Conservation (phyloP, 345 rosid species). For the Rubroshorea leprosula region DNA sequence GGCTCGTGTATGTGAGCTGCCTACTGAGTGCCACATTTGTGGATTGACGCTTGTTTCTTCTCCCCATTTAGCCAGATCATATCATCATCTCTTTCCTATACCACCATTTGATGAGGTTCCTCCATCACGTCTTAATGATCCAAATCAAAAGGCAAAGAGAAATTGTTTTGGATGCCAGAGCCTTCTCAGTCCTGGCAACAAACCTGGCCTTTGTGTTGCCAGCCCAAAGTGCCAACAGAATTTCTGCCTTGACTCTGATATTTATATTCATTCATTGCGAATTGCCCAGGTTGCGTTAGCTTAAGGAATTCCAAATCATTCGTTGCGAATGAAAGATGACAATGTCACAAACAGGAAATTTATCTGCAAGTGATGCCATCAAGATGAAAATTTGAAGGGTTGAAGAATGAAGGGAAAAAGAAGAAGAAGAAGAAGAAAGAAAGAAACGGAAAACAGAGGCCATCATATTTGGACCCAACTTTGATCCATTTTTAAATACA, state of each 20-base stretch:
- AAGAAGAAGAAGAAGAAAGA: too few species aligned
- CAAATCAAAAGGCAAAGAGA: slow-evolving; percentile 29
- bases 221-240: slow-evolving; percentile 66
- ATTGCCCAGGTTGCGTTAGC: slow-evolving; percentile 96
- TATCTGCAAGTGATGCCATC: too few species aligned
- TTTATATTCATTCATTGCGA: slow-evolving; percentile 88
- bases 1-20: slow-evolving; percentile 84
- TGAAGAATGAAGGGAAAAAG: too few species aligned
- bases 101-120: slow-evolving; percentile 70
- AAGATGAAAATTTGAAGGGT: too few species aligned
- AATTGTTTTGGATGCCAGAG: slow-evolving; percentile 82
- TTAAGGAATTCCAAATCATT: slow-evolving; percentile 27
- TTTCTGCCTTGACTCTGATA: slow-evolving; percentile 92
- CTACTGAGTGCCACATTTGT: slow-evolving; percentile 78
- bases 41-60: slow-evolving; percentile 94
- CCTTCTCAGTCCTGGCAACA: slow-evolving; percentile 61
- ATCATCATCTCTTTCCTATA: slow-evolving; percentile 93
- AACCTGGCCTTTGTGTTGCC: slow-evolving; percentile 38
- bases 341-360: too few species aligned
- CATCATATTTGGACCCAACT: too few species aligned
- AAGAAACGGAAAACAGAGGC: too few species aligned
- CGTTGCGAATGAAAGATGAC: slow-evolving; percentile 8
- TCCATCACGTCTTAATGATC: slow-evolving; percentile 30
- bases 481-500: too few species aligned
- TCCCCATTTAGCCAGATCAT: slow-evolving; percentile 91